phyloP scores from a whole-genome alignment of 208 protist genomes.

The Herpetomonas samuelpessoai region DNA sequence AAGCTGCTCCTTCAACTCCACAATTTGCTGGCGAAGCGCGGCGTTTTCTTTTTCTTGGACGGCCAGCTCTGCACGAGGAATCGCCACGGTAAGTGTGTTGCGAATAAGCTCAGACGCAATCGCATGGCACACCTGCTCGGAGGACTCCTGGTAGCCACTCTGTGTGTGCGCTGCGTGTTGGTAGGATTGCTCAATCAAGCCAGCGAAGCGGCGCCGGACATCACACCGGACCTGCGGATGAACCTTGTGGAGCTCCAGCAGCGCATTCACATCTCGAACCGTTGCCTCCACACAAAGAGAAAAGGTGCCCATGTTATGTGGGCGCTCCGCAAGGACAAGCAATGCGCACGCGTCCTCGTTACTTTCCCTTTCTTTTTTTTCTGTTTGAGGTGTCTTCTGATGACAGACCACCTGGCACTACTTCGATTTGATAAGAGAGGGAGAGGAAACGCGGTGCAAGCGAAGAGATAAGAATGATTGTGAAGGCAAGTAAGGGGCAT shows the following conservation, averaged over 20 bases:
- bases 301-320: constrained; percentile 52
- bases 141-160: constrained; percentile 38
- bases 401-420: too few relatives aligned
- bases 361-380: constrained; percentile 14
- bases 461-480: too few relatives aligned
- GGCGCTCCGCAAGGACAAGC: too few relatives aligned
- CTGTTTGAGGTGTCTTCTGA: too few relatives aligned
- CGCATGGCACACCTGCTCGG: constrained; percentile 50
- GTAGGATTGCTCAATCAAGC: constrained; percentile 49
- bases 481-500: too few relatives aligned
- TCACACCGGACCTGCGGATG: constrained; percentile 81
- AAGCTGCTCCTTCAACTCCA: constrained; percentile 21
- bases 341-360: too few relatives aligned
- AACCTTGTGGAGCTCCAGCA: constrained; percentile 77
- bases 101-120: constrained; percentile 47
- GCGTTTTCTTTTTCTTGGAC: constrained; percentile 26
- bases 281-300: constrained; percentile 58
- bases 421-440: too few relatives aligned
- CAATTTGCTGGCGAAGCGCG: constrained; percentile 35
- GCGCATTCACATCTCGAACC: constrained; percentile 62
- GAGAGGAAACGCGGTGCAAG: too few relatives aligned
- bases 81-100: constrained; percentile 35
- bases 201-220: constrained; percentile 49
- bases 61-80: constrained; percentile 42
- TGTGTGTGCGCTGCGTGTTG: constrained; percentile 30